Evolutionary conservation across 2,329 filamentous ascomycete species (phyloP), one percentile per base, ranked within the genome.

Genomic region (Ophiocordyceps robertsii): DNA sequence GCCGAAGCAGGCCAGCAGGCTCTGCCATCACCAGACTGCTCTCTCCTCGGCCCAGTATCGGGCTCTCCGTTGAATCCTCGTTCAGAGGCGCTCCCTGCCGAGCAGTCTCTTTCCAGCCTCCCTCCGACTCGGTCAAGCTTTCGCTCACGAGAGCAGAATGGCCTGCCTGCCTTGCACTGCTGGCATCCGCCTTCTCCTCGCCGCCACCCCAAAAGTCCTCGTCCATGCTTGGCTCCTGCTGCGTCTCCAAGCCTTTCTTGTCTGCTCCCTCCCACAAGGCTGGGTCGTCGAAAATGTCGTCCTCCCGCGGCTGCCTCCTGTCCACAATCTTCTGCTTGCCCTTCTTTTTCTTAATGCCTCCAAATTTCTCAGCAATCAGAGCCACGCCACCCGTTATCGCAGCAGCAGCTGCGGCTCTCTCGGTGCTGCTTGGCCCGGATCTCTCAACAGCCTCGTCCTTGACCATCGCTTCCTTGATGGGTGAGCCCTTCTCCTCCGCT

Each of bases 231-330:
- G 45, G 44, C 14, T 46, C 49, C 44, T 29, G 40, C 32, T 46
- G 48, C 36, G 53, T 55, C 39, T 56, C 49, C 14, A 62, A 32
- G 8, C 47, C 47, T 45, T 59, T 66, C 46, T 59, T 61, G 37
- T 69, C 62, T 12, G 60, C 58, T 21, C 61, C 63, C 50, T 71
- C 64, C 66, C 65, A 67, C 24, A 68, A 52, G 14, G 59, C 55
- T 40, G 63, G 55, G 48, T 69, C 63, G 46, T 71, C 64, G 52
- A 69, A 66, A 29, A 66, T 51, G 48, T 69, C 65, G 37, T 70
- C 65, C 13, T 63, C 60, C 39, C 53, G 53, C 12, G 58, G 44
- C 31, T 57, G 52, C 47, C 61, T 57, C 47, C 63, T 63, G 48
- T 69, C 67, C 45, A 62, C 53, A 38, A 54, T 55, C 54, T 62